These are phyloP conservation scores for Boletus hoseneyae DNA, from an alignment of 1,284 basidiomycete genomes.

Conservation along the genomic window DNA sequence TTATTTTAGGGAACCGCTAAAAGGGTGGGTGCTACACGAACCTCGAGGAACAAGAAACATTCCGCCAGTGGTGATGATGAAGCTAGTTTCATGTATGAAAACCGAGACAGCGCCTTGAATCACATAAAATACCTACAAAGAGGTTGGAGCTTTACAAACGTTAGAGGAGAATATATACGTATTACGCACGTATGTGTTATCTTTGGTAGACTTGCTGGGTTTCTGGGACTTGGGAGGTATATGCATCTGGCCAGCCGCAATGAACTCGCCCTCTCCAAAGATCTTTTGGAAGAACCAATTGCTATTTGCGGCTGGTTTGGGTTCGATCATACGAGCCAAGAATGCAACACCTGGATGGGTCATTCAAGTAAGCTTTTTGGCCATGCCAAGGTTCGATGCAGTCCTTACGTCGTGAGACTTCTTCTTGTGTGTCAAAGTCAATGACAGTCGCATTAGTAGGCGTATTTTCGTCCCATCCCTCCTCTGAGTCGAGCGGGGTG, in stretches of 20 bases:
- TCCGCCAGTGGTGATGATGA: constrained; percentile 78
- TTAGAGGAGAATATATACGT: neutral
- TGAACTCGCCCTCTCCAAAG: constrained; percentile 90
- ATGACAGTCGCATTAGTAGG: constrained; percentile 64
- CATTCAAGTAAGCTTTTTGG: constrained; percentile 1
- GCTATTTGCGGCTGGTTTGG: constrained; percentile 55
- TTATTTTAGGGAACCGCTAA: neutral
- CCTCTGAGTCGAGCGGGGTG: constrained; percentile 56
- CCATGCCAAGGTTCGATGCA: neutral
- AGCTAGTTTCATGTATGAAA: constrained; percentile 75
- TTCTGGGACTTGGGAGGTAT: constrained; percentile 80
- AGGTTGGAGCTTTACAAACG: neutral
- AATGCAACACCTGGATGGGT: constrained; percentile 65
- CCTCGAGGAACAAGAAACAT: constrained; percentile 92
- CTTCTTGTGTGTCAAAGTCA: constrained; percentile 61
- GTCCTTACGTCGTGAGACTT: constrained; percentile 68
- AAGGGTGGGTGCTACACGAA: constrained; percentile 32
- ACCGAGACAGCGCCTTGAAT: constrained; percentile 87
- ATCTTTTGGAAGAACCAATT: constrained; percentile 90
- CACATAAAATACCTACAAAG: constrained; percentile 77
- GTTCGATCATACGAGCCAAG: constrained; percentile 61
- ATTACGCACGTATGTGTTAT: constrained; percentile 88
- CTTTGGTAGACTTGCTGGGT: constrained; percentile 85
- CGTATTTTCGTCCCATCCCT: constrained; percentile 88
- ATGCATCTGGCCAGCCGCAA: constrained; percentile 85